Conservation (phyloP, 2,329 filamentous ascomycete species). For the Erysiphe pisi region DNA sequence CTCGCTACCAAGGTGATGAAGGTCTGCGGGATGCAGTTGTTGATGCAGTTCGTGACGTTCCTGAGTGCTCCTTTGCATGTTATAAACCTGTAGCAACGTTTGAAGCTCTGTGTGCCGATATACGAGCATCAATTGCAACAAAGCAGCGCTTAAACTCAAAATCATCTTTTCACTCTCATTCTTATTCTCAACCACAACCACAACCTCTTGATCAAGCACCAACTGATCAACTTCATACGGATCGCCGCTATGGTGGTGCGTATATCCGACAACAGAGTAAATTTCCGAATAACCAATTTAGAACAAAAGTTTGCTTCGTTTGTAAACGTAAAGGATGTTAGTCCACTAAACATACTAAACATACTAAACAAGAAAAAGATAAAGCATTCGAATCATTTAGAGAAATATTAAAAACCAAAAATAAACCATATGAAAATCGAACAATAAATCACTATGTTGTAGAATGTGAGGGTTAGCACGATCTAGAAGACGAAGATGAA, state of each 20-base stretch:
- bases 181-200: neutral
- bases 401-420: neutral
- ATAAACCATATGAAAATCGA: neutral
- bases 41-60: too few relatives aligned
- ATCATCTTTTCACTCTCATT: too few relatives aligned
- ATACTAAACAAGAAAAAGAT: neutral
- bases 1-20: too few relatives aligned
- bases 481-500: neutral
- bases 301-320: neutral
- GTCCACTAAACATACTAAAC: conserved; percentile 12
- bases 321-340: conserved; percentile 15
- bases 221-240: neutral
- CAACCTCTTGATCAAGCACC: neutral
- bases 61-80: too few relatives aligned
- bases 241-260: neutral
- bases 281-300: too few relatives aligned
- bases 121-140: too few relatives aligned
- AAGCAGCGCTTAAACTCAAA: too few relatives aligned
- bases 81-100: too few relatives aligned
- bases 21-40: too few relatives aligned
- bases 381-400: neutral
- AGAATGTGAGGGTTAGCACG: neutral
- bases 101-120: too few relatives aligned
- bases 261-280: neutral
- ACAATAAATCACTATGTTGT: neutral